Conservation (phyloP, 2,329 filamentous ascomycete species). For the Aspergillus niger region DNA sequence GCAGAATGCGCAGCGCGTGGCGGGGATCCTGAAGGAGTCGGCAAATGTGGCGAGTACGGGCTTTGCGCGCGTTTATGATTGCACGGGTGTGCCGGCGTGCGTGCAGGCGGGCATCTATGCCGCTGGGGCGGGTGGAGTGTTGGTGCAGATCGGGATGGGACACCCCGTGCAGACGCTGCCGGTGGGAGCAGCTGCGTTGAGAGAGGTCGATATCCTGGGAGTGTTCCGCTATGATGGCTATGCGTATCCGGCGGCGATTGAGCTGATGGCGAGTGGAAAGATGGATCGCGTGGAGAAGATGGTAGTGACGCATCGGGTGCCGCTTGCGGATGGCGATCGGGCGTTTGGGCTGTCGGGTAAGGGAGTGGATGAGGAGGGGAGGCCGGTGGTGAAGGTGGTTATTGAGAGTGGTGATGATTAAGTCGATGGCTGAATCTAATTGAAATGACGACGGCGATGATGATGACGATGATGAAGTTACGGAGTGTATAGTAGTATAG, state of each 20-base stretch:
- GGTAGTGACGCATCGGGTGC: conserved; percentile 57
- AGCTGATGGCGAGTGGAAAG: conserved; percentile 53
- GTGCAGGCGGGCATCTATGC: conserved; percentile 51
- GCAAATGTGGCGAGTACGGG: conserved; percentile 31
- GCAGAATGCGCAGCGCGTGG: conserved; percentile 40
- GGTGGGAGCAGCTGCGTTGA: conserved; percentile 56
- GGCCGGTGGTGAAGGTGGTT: conserved; percentile 57
- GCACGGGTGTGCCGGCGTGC: conserved; percentile 49
- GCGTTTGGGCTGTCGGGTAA: conserved; percentile 55
- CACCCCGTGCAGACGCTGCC: conserved; percentile 57
- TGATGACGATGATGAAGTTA: background rate
- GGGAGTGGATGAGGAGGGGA: conserved; percentile 54
- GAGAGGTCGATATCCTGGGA: conserved; percentile 60
- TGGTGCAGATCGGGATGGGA: conserved; percentile 61
- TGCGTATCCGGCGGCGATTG: conserved; percentile 58
- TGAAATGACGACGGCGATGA: background rate
- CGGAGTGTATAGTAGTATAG: background rate
- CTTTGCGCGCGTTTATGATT: conserved; percentile 50
- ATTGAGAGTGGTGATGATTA: conserved; percentile 33
- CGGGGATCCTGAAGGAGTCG: conserved; percentile 32
- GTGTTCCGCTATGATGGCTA: conserved; percentile 58
- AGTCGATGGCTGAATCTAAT: background rate
- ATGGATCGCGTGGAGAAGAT: conserved; percentile 52
- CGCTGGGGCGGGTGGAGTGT: conserved; percentile 51
- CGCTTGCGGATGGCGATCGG: conserved; percentile 51